phyloP scores from a whole-genome alignment of 192 early-diverging fungal species.

The Backusella parvicylindrica region DNA sequence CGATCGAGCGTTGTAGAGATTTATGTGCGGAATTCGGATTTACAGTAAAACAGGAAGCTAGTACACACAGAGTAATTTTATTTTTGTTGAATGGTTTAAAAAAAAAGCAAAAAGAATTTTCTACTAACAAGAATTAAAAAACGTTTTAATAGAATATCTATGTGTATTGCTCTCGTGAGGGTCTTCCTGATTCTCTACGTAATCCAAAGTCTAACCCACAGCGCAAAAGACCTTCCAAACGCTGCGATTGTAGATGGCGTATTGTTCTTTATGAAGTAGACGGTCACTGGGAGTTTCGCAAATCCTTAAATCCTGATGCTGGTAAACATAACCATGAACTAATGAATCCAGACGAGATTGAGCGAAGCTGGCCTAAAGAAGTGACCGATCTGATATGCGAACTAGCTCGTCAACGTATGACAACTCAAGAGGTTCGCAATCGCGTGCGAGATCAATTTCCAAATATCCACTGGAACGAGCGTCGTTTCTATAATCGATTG shows the following conservation, averaged over 20 bases:
- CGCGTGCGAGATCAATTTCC: conserved; percentile 48
- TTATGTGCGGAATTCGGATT: conserved; percentile 53
- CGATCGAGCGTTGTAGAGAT: conserved; percentile 45
- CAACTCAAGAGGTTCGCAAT: conserved; percentile 40
- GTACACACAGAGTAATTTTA: conserved; percentile 48
- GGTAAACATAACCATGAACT: conserved; percentile 55
- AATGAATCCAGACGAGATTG: conserved; percentile 50
- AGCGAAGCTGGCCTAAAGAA: conserved; percentile 45
- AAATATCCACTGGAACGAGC: conserved; percentile 51
- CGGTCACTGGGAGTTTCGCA: conserved; percentile 51
- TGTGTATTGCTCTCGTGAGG: conserved; percentile 58
- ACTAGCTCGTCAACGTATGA: conserved; percentile 42
- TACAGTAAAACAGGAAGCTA: conserved; percentile 59
- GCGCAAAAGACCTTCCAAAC: conserved; percentile 50
- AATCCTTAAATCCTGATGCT: conserved; percentile 53
- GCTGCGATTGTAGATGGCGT: conserved; percentile 60
- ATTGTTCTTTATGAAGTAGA: conserved; percentile 54
- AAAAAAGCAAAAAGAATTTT: not conserved
- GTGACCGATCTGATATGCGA: conserved; percentile 49
- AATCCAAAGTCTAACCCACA: conserved; percentile 45
- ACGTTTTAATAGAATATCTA: conserved; percentile 48
- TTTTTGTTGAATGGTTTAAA: not conserved
- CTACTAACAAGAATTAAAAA: not conserved
- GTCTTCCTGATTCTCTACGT: conserved; percentile 53
- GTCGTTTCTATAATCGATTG: conserved; percentile 56